These are phyloP conservation scores for Acorus gramineus DNA, from an alignment of 106 monocot species.

Conservation along the genomic window DNA sequence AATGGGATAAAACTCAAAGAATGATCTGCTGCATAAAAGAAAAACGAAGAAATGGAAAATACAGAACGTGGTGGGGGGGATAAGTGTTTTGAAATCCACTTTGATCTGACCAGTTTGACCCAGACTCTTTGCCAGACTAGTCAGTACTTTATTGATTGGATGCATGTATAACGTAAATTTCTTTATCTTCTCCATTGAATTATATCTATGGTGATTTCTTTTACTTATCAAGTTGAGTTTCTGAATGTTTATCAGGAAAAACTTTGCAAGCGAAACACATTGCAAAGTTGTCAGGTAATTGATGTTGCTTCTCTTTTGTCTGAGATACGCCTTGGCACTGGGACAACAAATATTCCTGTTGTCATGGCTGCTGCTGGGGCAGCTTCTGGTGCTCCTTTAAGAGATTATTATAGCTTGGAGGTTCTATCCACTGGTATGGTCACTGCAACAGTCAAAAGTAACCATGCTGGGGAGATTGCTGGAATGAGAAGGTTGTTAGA, in stretches of 20 bases:
- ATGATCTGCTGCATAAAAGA: too few species aligned
- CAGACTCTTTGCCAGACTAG: too few species aligned
- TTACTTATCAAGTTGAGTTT: background rate
- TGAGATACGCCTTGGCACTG: slow-evolving; percentile 86
- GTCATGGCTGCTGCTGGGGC: slow-evolving; percentile 86
- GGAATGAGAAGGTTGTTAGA: slow-evolving; percentile 91
- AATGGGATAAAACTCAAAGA: too few species aligned
- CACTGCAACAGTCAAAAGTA: slow-evolving; percentile 83
- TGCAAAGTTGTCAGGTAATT: slow-evolving; percentile 72
- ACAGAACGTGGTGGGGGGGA: too few species aligned
- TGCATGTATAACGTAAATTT: too few species aligned
- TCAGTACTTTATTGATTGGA: too few species aligned
- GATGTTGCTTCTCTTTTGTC: slow-evolving; percentile 88
- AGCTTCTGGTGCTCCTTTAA: slow-evolving; percentile 81
- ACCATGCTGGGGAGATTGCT: slow-evolving; percentile 88
- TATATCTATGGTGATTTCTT: background rate
- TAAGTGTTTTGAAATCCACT: too few species aligned
- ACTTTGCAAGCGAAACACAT: slow-evolving; percentile 80
- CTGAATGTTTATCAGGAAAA: slow-evolving; percentile 53
- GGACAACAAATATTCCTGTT: slow-evolving; percentile 88
- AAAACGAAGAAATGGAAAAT: too few species aligned
- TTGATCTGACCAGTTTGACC: too few species aligned
- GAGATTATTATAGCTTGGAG: slow-evolving; percentile 69
- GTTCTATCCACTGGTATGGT: slow-evolving; percentile 81
- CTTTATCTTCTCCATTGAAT: too few species aligned